Evolutionary conservation across 352 stramenopile species (phyloP), one percentile per base, ranked within the genome.

Genomic region (Globisporangium cederbergense): DNA sequence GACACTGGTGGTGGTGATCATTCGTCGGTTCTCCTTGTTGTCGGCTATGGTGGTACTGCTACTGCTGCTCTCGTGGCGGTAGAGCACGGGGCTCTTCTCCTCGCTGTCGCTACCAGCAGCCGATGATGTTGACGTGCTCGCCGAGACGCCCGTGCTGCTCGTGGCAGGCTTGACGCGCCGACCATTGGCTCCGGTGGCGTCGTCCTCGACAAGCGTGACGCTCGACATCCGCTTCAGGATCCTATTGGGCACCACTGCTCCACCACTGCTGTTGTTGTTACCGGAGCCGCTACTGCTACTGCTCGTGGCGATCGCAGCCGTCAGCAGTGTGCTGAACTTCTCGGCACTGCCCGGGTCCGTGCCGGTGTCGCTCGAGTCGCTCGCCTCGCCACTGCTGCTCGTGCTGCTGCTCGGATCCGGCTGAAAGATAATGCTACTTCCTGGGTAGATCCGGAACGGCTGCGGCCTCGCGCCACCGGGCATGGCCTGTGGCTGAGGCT

Each of bases 201-300:
- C 63, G 22, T 64, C 63, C 51, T 79, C 75, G n/a, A 79, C 51
- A 36, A 86, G 74, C 51, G 68, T 76, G 14, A 82, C 75, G 60
- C 70, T 83, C 62, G 77, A 86, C 75, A 86, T 81, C 34, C 65
- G 61, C 46, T 65, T 70, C 34, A 83, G 36, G 66, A 77, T 72
- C 5, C 72, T 70, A 3, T 50, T 60, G 0, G 55, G 68, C n/a
- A 67, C 59, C 36, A 75, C 54, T 60, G 53, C n/a, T 62, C 40
- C 25, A 43, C 62, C 5, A 47, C 42, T 22, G 64, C n/a, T 43
- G 60, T 16, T 53, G 40, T 45, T 61, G 46, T 60, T 53, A 2
- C 53, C 49, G 30, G 67, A 63, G 43, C 62, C 62, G 43, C 59
- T 74, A 18, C 59, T 57, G 22, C 4, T 50, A 36, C 20, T 47